Evolutionary conservation across 495 filamentous ascomycete genomes (phyloP), one percentile per base, ranked within the genome.

Genomic region (Podospora sp.): DNA sequence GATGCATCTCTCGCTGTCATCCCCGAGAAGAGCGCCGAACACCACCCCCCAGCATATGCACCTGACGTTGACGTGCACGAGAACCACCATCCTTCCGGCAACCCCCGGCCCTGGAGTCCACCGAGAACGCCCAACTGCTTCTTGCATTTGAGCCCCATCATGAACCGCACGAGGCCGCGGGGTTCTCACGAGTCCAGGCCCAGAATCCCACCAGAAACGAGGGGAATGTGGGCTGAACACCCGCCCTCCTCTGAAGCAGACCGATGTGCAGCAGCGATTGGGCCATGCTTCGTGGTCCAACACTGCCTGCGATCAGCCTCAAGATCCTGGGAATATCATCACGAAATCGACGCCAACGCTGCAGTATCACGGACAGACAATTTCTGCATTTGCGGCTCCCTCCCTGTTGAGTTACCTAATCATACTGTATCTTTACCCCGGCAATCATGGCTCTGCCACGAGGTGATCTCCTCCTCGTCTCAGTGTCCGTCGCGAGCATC

Each of bases 131-230:
- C 40, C 12, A 14, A 18, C 16, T 2, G 11, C 9, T 46, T 46
- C 5, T 14, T n/a, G n/a, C 11, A 14, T 46, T 46, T 18, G 40
- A 46, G 40, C 40, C 40, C 16, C 16, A 18, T 46, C 12, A 36
- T 5, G 33, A 12, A 12, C 5, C 6, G 33, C 6, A 5, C 5
- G 40, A 46, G 11, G 16, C 16, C 40, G 40, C 40, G 12, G 40
- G 40, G 40, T 18, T 46, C 16, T 14, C 16, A 46, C 40, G 16
- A 14, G 40, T 46, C 40, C 40, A 46, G 40, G 35, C 33, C 60
- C 33, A 49, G 60, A 62, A 63, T 63, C 61, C 49, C 53, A 14
- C 56, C 9, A n/a, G 56, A 11, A 33, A 5, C 11, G 11, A 16
- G 24, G 2, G 7, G 52, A 55, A 26, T 6, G 2, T 26, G 52